Conservation (phyloP, 192 early-diverging fungal species). For the Thoreauomyces humboldtii region DNA sequence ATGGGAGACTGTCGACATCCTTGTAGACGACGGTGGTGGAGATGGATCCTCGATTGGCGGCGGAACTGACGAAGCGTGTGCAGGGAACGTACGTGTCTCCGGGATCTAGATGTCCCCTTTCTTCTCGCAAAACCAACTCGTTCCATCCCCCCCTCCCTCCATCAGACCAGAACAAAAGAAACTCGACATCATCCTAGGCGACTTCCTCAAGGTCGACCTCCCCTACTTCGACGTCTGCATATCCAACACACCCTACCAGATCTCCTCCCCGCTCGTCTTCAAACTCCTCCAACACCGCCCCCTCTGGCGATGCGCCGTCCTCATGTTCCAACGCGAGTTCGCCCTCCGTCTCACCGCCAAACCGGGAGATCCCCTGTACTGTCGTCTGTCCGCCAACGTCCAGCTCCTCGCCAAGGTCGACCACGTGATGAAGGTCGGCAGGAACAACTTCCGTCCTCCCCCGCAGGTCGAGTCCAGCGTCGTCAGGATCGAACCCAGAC, state of each 20-base stretch:
- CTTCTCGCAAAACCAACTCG: too few relatives aligned
- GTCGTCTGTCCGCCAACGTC: conserved; percentile 88
- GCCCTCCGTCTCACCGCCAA: conserved; percentile 91
- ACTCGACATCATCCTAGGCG: conserved; percentile 94
- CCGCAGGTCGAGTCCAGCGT: conserved; percentile 95
- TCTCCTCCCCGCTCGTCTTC: conserved; percentile 92
- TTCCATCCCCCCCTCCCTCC: not conserved
- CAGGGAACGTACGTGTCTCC: conserved; percentile 77
- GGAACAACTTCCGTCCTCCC: conserved; percentile 97
- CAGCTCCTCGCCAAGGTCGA: conserved; percentile 92
- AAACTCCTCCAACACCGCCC: conserved; percentile 96
- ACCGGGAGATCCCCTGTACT: conserved; percentile 89
- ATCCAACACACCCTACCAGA: conserved; percentile 97
- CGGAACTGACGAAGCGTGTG: conserved; percentile 95
- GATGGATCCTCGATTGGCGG: conserved; percentile 94
- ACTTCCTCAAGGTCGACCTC: conserved; percentile 94
- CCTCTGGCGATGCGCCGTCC: conserved; percentile 68
- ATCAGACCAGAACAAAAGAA: conserved; percentile 72
- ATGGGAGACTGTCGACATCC: too few relatives aligned
- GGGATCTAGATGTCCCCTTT: too few relatives aligned
- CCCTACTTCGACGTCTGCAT: conserved; percentile 99
- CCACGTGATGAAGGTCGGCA: conserved; percentile 96
- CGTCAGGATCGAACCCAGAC: conserved; percentile 87
- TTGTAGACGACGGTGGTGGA: conserved; percentile 75
- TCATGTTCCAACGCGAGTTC: conserved; percentile 99